phyloP scores from a whole-genome alignment of 2,329 filamentous ascomycete genomes.

The Ramularia endophylla region DNA sequence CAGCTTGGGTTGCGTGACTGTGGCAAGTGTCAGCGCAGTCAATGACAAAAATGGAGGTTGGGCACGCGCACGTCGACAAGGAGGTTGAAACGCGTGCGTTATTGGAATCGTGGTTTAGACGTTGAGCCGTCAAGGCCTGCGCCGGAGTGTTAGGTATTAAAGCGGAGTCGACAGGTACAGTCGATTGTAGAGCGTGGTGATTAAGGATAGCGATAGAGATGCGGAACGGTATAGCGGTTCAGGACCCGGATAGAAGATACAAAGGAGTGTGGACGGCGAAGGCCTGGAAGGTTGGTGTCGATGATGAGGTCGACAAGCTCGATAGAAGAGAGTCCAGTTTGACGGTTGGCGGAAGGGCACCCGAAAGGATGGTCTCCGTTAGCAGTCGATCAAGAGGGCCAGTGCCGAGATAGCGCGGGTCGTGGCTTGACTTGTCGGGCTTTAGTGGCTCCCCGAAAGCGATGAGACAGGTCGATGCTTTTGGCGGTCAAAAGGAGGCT shows the following conservation, averaged over 20 bases:
- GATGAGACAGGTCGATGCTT: conserved; percentile 28
- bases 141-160: conserved; percentile 21
- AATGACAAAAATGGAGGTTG: too few species aligned
- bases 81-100: background rate
- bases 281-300: conserved; percentile 21
- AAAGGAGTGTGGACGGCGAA: conserved; percentile 28
- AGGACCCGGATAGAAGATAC: conserved; percentile 28
- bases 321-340: conserved; percentile 23
- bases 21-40: background rate
- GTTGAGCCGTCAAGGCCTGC: conserved; percentile 15
- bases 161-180: conserved; percentile 16
- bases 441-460: conserved; percentile 23
- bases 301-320: conserved; percentile 19
- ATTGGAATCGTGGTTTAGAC: conserved; percentile 4
- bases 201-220: conserved; percentile 20
- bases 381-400: conserved; percentile 28
- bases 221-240: conserved; percentile 14
- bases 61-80: background rate
- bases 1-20: conserved; percentile 1
- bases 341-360: conserved; percentile 26
- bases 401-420: conserved; percentile 28
- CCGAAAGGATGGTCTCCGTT: conserved; percentile 27
- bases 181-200: conserved; percentile 15
- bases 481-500: conserved; percentile 15
- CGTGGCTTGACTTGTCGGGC: conserved; percentile 25